A percentile compares a stretch with the other conserved stretches of the same genome.
Evolutionary conservation across 2,329 filamentous ascomycete genomes (phyloP).

Genomic region (Neofusicoccum ribis): DNA sequence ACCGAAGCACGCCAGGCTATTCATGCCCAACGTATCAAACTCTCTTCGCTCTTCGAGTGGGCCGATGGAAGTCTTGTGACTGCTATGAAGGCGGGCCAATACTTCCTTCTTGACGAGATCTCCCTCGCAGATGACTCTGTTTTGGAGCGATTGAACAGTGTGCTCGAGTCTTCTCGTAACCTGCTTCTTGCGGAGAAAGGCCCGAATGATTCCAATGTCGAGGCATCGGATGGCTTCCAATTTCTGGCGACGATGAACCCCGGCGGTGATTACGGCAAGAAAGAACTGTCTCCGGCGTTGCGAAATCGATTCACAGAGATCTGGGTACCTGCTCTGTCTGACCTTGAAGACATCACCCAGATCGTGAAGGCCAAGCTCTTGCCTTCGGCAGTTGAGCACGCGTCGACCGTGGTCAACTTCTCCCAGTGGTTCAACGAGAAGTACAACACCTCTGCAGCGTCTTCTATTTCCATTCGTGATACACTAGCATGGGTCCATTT

Average conservation of each 20-base stretch:
- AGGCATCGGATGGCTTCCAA: conserved; percentile 78
- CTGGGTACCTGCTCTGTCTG: conserved; percentile 89
- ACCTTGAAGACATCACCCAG: conserved; percentile 80
- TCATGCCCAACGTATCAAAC: conserved; percentile 53
- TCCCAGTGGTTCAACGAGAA: conserved; percentile 87
- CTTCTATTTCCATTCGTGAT: conserved; percentile 86
- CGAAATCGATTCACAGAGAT: conserved; percentile 98
- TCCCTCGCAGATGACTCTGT: conserved; percentile 98
- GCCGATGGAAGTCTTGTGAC: conserved; percentile 89
- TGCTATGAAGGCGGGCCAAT: conserved; percentile 85
- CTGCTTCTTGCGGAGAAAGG: conserved; percentile 94
- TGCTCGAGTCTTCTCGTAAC: conserved; percentile 83
- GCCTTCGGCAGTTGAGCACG: conserved; percentile 56
- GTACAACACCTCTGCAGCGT: conserved; percentile 73
- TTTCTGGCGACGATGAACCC: conserved; percentile 99
- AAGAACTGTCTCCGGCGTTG: conserved; percentile 90
- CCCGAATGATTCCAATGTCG: conserved; percentile 75
- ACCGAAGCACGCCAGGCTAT: conserved; percentile 31
- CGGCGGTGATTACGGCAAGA: conserved; percentile 96
- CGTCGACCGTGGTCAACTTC: conserved; percentile 76
- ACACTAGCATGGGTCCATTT: conserved; percentile 93
- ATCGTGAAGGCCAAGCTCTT: conserved; percentile 79
- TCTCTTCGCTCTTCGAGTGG: conserved; percentile 93
- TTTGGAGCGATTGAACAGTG: conserved; percentile 91
- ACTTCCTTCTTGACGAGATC: conserved; percentile 96